Evolutionary conservation across 257 asterid species (phyloP), one percentile per base, ranked within the genome.

Genomic region (Coffea canephora): DNA sequence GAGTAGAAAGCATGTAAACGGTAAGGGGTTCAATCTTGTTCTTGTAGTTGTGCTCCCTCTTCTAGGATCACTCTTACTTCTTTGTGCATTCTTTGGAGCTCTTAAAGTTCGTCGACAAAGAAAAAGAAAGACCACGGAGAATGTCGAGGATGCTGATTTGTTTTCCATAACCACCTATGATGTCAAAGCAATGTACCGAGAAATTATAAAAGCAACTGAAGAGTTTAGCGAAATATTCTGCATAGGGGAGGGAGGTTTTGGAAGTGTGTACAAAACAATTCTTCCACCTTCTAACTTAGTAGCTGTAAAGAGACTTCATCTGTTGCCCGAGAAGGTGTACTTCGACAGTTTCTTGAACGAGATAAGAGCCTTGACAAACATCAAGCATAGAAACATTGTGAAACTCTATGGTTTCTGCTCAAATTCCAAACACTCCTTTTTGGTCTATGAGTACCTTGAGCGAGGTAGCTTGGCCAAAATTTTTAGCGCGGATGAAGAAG

Each of bases 361-460:
- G 78, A 77, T 84, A 57, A 73, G 71, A 31, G 69, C 82, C 25
- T 48, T 88, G 73, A 81, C 87, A 45, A 68, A 71, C 64, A 76
- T 84, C 69, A 77, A 86, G 10, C 89, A 88, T 78, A 72, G 84
- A 3, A 82, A 82, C 69, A 86, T 88, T 54, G 84, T 88, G 79
- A 88, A 76, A 71, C 81, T 88, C 4, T 57, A 74, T 68, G 89
- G 88, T 3, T 87, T 71, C 62, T 87, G 87, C 79, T 82, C 87
- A 13, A 84, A 78, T 43, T 48, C 73, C 13, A 67, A 76, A 21
- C 84, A 83, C 74, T 62, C 83, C 0, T 83, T 85, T 62, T 48
- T 87, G 85, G 82, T 87, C 68, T 86, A 83, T 72, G 85, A 86
- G 86, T 81, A 75, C 78, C 62, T 84, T 57, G 83, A 84, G 70